Conservation (phyloP, 805 yeast genomes). For the Nematodospora valgi region DNA sequence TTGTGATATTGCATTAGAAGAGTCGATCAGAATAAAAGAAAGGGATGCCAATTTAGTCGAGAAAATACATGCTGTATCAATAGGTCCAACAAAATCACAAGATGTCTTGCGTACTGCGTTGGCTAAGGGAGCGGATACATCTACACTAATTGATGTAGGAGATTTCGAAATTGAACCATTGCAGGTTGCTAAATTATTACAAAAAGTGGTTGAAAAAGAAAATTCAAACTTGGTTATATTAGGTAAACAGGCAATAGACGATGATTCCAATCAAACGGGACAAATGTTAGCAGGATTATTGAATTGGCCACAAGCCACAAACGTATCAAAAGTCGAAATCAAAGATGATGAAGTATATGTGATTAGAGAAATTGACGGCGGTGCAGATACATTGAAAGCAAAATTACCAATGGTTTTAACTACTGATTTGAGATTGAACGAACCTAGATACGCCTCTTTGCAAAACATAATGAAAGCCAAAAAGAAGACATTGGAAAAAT, state of each 20-base stretch:
- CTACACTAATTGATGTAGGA: slow-evolving; percentile 78
- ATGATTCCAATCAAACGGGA: slow-evolving; percentile 92
- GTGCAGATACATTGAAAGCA: slow-evolving; percentile 78
- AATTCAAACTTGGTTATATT: slow-evolving; percentile 75
- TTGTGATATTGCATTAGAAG: slow-evolving; percentile 97
- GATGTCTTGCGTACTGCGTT: slow-evolving; percentile 85
- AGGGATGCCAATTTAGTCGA: slow-evolving; percentile 66
- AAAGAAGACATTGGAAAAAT: slow-evolving; percentile 82
- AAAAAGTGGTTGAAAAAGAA: slow-evolving; percentile 66
- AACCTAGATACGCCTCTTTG: slow-evolving; percentile 91
- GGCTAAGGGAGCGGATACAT: slow-evolving; percentile 91
- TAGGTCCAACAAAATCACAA: slow-evolving; percentile 83
- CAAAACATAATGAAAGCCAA: slow-evolving; percentile 99
- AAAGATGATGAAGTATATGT: slow-evolving; percentile 59
- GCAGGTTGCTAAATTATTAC: slow-evolving; percentile 80
- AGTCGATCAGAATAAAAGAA: slow-evolving; percentile 77
- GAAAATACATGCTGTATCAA: slow-evolving; percentile 83
- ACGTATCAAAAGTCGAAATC: slow-evolving; percentile 80
- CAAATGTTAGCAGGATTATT: slow-evolving; percentile 93
- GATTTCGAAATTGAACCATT: slow-evolving; percentile 79
- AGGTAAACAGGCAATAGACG: slow-evolving; percentile 97
- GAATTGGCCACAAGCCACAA: slow-evolving; percentile 96
- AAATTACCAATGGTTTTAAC: slow-evolving; percentile 82
- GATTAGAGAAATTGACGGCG: slow-evolving; percentile 94
- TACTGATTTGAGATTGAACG: slow-evolving; percentile 90